These are phyloP conservation scores for Talaromyces sp. DNA, from an alignment of 2,329 filamentous ascomycete genomes.

Conservation along the genomic window DNA sequence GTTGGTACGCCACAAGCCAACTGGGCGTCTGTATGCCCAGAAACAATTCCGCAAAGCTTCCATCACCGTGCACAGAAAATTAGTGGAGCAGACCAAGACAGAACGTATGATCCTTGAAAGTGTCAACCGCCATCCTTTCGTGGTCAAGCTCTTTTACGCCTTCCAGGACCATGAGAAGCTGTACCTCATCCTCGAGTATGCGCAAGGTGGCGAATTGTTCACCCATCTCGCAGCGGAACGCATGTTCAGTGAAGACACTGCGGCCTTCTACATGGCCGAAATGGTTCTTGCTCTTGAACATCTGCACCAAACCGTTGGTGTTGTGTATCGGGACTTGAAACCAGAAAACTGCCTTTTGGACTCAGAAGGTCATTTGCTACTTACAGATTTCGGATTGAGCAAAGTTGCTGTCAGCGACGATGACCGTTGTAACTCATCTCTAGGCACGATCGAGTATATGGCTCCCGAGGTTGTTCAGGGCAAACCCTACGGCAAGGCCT, in stretches of 20 bases:
- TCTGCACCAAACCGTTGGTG: conserved; percentile 85
- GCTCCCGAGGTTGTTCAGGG: conserved; percentile 90
- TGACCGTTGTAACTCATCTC: conserved; percentile 77
- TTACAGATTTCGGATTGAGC: conserved; percentile 95
- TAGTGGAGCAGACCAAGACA: conserved; percentile 96
- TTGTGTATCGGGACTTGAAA: conserved; percentile 96
- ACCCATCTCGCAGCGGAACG: conserved; percentile 90
- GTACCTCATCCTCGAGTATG: conserved; percentile 96
- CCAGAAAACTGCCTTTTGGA: conserved; percentile 97
- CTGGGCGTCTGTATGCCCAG: conserved; percentile 89
- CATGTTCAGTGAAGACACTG: conserved; percentile 88
- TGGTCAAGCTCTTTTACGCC: conserved; percentile 96
- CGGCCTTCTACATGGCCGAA: conserved; percentile 98
- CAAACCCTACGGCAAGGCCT: conserved; percentile 85
- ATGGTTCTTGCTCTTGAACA: conserved; percentile 93
- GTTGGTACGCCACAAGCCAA: conserved; percentile 83
- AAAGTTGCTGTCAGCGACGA: conserved; percentile 80
- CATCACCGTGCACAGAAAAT: conserved; percentile 88
- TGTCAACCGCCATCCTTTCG: conserved; percentile 93
- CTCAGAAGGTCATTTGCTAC: conserved; percentile 81
- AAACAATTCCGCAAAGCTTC: conserved; percentile 99
- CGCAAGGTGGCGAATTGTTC: conserved; percentile 93
- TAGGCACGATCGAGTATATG: conserved; percentile 98
- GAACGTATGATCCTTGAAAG: conserved; percentile 93
- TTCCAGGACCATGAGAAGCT: conserved; percentile 98